Percentiles rank a stretch among this genome's conserved stretches.
Evolutionary conservation across 345 rosid species (phyloP).

Genomic region (Arabidopsis suecica): DNA sequence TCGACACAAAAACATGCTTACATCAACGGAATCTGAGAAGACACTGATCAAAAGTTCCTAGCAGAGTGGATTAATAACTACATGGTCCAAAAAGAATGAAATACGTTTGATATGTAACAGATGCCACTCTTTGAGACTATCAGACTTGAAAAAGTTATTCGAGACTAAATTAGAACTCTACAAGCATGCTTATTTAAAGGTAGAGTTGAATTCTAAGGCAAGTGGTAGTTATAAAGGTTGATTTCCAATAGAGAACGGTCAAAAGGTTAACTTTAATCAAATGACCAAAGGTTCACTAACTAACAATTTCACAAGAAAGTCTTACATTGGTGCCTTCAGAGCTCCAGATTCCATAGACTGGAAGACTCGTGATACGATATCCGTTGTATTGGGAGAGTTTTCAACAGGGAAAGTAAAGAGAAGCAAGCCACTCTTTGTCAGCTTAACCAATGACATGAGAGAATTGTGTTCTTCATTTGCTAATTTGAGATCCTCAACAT

Average conservation of each 20-base stretch:
- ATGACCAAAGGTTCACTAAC: slow-evolving; percentile 12
- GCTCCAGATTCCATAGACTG: slow-evolving; percentile 61
- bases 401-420: slow-evolving; percentile 64
- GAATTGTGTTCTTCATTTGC: slow-evolving; percentile 43
- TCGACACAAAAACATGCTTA: slow-evolving; percentile 1
- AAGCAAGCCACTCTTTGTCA: slow-evolving; percentile 83
- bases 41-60: slow-evolving; percentile 3
- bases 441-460: slow-evolving; percentile 82
- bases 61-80: slow-evolving; percentile 5
- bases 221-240: background rate
- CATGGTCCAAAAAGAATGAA: background rate
- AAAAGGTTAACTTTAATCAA: slow-evolving; percentile 3
- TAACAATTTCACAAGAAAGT: slow-evolving; percentile 33
- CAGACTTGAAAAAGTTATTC: background rate
- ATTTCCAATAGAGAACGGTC: background rate
- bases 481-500: slow-evolving; percentile 35
- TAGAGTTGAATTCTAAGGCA: background rate
- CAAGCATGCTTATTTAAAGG: background rate
- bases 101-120: slow-evolving; percentile 14
- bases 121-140: slow-evolving; percentile 15
- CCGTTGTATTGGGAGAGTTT: slow-evolving; percentile 49
- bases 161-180: slow-evolving; percentile 11
- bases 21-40: slow-evolving; percentile 15
- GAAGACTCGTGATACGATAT: slow-evolving; percentile 59
- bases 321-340: slow-evolving; percentile 72